Base-by-base conservation (phyloP, 495 filamentous ascomycete species). In the Articulospora tetracladia region DNA sequence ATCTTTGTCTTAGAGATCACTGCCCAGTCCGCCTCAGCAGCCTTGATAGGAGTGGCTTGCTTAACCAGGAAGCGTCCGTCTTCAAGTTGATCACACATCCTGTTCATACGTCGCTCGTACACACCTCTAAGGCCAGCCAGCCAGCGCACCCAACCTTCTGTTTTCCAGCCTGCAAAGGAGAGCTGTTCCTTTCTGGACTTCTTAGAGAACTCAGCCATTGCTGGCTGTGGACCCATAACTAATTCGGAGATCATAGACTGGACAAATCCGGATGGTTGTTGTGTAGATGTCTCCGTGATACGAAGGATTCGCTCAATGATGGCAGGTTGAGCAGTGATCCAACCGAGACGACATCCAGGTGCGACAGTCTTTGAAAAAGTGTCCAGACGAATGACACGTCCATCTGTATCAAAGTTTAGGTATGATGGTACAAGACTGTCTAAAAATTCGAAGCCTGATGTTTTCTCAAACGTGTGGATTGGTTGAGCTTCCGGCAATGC, bases 131-230 rank as follows among this genome's bases (percentile, higher is more conserved):
- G 75, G 1, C 91, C 90, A 44, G 86, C 87, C 24, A 97, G 82
- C 93, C 93, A 98, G 56, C 86, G 81, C 1, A 96, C 84, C 89
- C 89, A 97, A 60, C 93, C 93, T 60, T 86, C 83, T 70, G 87
- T 86, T 65, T 89, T 80, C 93, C 93, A 97, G 36, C 85, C 85
- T 28, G 71, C 62, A 34, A 74, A 73, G 8, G 69, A 59, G 10
- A 65, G 41, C 15, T 66, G 62, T 2, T 72, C 61, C 22, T 62
- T 61, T 7, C 27, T 34, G 46, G 70, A 66, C 41, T 63, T 65
- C 59, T 69, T 72, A 26, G 26, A 36, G 34, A 73, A 69, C n/a
- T 66, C 54, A 10, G 66, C 57, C 30, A 72, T 67, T 6, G 66
- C 63, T 53, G 75, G 76, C 46, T 85, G 80, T 19, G 86, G 82